Conservation (phyloP, 768 basidiomycete species). For the Cyclocybe aegerita region DNA sequence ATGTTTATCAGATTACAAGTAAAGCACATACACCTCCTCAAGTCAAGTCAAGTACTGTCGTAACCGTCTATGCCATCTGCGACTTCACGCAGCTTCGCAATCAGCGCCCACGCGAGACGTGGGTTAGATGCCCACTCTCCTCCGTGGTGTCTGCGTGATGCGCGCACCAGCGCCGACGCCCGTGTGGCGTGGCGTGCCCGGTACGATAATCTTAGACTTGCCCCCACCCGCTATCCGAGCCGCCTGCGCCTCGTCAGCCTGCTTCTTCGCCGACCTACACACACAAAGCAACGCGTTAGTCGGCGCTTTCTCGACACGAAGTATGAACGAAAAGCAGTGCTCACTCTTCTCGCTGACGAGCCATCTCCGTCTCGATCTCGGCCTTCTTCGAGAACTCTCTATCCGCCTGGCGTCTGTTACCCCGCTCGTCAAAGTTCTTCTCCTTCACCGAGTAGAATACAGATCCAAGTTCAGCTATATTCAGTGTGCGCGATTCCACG, state of each 20-base stretch:
- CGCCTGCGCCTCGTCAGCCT: slow-evolving; percentile 58
- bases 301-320: neutral
- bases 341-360: slow-evolving; percentile 76
- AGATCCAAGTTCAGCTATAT: slow-evolving; percentile 84
- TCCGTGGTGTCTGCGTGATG: slow-evolving; percentile 73
- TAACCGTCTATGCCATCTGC: no score
- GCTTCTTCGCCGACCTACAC: slow-evolving; percentile 59
- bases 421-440: slow-evolving; percentile 93
- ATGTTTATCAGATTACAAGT: no score
- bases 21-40: no score
- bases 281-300: slow-evolving; percentile 5
- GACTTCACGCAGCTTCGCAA: neutral
- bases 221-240: slow-evolving; percentile 53
- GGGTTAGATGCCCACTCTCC: slow-evolving; percentile 63
- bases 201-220: slow-evolving; percentile 67
- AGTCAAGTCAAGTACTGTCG: no score
- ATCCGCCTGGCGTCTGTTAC: slow-evolving; percentile 74
- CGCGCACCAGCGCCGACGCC: slow-evolving; percentile 65
- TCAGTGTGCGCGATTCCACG: neutral
- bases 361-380: slow-evolving; percentile 91
- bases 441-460: slow-evolving; percentile 98
- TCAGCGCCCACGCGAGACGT: neutral
- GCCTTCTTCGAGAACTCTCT: slow-evolving; percentile 90
- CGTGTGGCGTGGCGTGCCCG: slow-evolving; percentile 76
- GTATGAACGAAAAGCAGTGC: slow-evolving; percentile 18